Conservation (phyloP, 441 rosid species). For the Eutrema salsugineum region DNA sequence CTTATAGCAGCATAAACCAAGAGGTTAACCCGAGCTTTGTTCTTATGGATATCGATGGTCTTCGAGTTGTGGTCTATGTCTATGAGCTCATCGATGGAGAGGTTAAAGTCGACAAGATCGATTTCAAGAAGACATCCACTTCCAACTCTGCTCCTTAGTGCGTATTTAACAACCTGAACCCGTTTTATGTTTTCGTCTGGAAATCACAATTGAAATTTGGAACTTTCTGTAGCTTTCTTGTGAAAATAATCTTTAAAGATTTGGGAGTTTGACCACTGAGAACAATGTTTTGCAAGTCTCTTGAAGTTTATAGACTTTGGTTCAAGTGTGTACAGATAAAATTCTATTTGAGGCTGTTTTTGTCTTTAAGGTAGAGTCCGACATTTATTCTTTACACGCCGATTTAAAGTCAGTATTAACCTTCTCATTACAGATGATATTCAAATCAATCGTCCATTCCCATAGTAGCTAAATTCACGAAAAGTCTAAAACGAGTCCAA, state of each 20-base stretch:
- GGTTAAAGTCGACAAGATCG: conserved; percentile 95
- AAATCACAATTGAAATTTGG: background rate
- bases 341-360: background rate
- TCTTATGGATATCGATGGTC: conserved; percentile 94
- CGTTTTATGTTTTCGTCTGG: background rate
- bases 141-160: conserved; percentile 43
- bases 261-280: conserved; percentile 1
- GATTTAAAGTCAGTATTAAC: background rate
- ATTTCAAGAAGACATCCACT: conserved; percentile 77
- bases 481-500: no score
- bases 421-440: background rate
- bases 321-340: background rate
- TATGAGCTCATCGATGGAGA: conserved; percentile 96
- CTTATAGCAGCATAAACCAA: conserved; percentile 77
- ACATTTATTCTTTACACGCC: background rate
- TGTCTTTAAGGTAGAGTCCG: background rate
- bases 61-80: conserved; percentile 87
- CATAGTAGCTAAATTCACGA: no score
- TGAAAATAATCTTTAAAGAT: conserved; percentile 15
- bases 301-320: background rate
- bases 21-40: conserved; percentile 94
- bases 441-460: no score
- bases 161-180: background rate
- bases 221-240: conserved; percentile 4
- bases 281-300: background rate